Percentiles rank a stretch among this genome's conserved stretches.
Conservation (phyloP, 768 basidiomycete genomes). For the Albatrellus ellisii region DNA sequence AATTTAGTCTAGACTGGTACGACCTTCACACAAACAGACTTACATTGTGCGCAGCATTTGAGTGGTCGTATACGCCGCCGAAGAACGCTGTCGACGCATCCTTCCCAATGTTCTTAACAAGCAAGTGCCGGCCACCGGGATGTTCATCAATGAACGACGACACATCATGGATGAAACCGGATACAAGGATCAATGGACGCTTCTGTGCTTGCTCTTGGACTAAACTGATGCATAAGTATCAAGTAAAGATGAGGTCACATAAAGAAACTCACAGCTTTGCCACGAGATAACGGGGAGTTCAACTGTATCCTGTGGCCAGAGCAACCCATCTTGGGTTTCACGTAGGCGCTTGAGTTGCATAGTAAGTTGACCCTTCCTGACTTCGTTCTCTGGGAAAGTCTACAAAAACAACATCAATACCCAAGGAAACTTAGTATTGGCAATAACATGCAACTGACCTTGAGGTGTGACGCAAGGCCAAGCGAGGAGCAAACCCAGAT, state of each 20-base stretch:
- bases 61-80: conserved; percentile 83
- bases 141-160: conserved; percentile 79
- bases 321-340: conserved; percentile 58
- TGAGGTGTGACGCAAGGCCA: conserved; percentile 48
- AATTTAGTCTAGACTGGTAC: not conserved
- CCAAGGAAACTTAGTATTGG: not conserved
- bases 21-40: conserved; percentile 15
- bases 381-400: conserved; percentile 57
- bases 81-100: conserved; percentile 94
- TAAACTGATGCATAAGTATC: conserved; percentile 17
- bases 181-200: conserved; percentile 74
- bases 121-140: conserved; percentile 77
- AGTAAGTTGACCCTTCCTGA: conserved; percentile 80
- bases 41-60: conserved; percentile 80
- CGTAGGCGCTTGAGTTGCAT: conserved; percentile 88
- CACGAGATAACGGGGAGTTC: conserved; percentile 75
- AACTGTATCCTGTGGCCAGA: conserved; percentile 67
- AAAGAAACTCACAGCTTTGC: conserved; percentile 58
- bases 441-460: conserved; percentile 21
- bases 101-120: conserved; percentile 77
- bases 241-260: not conserved
- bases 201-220: conserved; percentile 70
- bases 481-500: conserved; percentile 48
- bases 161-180: conserved; percentile 91
- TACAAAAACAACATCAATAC: conserved; percentile 7